phyloP scores from a whole-genome alignment of 768 basidiomycete species.

The Boletus vermiculosoides region DNA sequence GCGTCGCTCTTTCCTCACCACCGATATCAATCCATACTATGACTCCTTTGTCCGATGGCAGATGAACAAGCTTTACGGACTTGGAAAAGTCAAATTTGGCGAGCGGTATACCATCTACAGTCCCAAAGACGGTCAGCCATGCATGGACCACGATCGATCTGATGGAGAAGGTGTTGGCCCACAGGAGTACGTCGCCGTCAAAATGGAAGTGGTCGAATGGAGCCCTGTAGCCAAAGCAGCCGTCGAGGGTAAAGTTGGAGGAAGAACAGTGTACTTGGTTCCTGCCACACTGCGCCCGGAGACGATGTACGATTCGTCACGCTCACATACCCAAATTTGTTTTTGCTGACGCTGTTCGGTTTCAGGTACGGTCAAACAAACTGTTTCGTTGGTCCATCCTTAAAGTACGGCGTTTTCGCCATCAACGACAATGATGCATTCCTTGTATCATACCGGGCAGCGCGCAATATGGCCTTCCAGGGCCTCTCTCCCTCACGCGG shows the following conservation, averaged over 20 bases:
- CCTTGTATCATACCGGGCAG: conserved; percentile 84
- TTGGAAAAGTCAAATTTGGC: conserved; percentile 96
- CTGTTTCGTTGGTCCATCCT: conserved; percentile 86
- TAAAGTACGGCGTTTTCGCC: conserved; percentile 94
- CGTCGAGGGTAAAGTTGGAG: conserved; percentile 68
- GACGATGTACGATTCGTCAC: conserved; percentile 69
- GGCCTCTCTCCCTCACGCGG: conserved; percentile 74
- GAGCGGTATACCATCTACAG: conserved; percentile 98
- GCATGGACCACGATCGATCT: conserved; percentile 98
- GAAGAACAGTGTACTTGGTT: conserved; percentile 86
- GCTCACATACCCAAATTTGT: neutral
- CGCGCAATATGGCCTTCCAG: conserved; percentile 98
- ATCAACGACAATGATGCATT: conserved; percentile 85
- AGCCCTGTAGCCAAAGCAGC: conserved; percentile 61
- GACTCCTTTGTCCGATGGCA: conserved; percentile 98
- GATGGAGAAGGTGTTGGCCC: conserved; percentile 95
- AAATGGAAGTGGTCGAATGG: conserved; percentile 92
- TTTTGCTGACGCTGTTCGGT: conserved; percentile 2
- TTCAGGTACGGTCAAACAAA: conserved; percentile 96
- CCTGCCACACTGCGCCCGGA: conserved; percentile 95
- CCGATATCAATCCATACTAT: conserved; percentile 95
- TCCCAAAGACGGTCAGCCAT: conserved; percentile 97
- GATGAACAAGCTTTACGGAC: conserved; percentile 82
- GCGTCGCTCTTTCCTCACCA: conserved; percentile 92
- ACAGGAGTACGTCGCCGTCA: conserved; percentile 92